phyloP scores from a whole-genome alignment of 2,329 filamentous ascomycete genomes.

The Dactylellina haptotyla region DNA sequence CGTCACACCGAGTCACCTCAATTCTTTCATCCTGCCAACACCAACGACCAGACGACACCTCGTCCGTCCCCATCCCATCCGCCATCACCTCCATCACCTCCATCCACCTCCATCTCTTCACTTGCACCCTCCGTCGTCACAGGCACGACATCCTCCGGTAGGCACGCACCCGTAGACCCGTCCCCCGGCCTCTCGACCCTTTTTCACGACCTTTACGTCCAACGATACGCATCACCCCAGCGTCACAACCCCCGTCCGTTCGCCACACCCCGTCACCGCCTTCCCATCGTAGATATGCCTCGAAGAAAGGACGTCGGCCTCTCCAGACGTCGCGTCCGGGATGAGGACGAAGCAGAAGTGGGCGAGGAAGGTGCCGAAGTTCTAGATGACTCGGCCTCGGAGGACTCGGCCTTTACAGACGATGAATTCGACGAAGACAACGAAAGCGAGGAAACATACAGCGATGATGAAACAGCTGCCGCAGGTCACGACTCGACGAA shows the following conservation, averaged over 20 bases:
- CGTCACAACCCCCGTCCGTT: conserved; percentile 30
- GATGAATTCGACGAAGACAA: conserved; percentile 69
- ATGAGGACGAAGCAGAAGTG: conserved; percentile 74
- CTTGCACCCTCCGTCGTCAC: no score
- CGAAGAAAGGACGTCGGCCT: conserved; percentile 74
- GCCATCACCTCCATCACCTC: background rate
- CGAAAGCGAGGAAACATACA: conserved; percentile 69
- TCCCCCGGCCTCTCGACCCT: background rate
- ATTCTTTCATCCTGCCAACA: conserved; percentile 47
- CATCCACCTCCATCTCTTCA: background rate
- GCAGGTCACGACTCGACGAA: conserved; percentile 59
- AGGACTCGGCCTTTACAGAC: conserved; percentile 72
- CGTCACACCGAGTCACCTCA: conserved; percentile 53
- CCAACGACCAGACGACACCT: conserved; percentile 26
- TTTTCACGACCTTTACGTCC: conserved; percentile 23
- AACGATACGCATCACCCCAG: conserved; percentile 20
- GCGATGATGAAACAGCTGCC: conserved; percentile 60
- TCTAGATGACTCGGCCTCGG: conserved; percentile 74
- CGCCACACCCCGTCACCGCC: conserved; percentile 56
- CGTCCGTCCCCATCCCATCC: conserved; percentile 21
- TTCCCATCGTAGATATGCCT: conserved; percentile 64
- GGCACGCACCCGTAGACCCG: background rate
- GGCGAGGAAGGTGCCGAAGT: conserved; percentile 67
- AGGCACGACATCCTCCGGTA: background rate
- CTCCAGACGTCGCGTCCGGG: conserved; percentile 75